Evolutionary conservation across 148 eudicot species (phyloP), one percentile per base, ranked within the genome.

Genomic region (Pharnaceum exiguum): DNA sequence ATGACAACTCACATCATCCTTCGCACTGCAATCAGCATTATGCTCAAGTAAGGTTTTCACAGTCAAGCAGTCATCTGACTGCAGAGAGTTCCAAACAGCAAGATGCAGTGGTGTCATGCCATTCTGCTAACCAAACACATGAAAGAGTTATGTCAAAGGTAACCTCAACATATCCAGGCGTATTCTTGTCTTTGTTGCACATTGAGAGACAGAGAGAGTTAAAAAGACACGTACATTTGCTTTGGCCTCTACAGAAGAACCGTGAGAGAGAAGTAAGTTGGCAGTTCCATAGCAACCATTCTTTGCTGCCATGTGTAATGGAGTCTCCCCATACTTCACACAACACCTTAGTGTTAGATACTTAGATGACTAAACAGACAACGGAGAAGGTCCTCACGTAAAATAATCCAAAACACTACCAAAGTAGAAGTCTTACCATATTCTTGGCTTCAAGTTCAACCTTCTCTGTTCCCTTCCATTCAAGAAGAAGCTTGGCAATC

Each of bases 71-170:
- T 89, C 89, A 50, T 83, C 83, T 30, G 82, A 74, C 54, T 72
- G 63, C 57, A 86, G 88, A 27, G 96, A 83, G 69, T 89, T 82
- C 96, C 99, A 94, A 46, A 89, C 96, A 55, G 96, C 95, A 59
- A 94, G 91, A 79, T 94, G 99, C 71, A 94, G 78, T 49, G 99
- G 95, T 35, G 96, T 83, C 99, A 94, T 94, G 44, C 99, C 99
- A 82, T 94, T 94, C 99, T 93, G 82, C 75, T 75, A 5, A 29
- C 31, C 36, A 45, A 2, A 60, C 40, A 59, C 38, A 46, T 29
- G 40, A 61, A 44, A 35, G 7, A 46, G 23, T 19, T 19, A 27
- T 37, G 28, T 13, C 44, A 53, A 56, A 28, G 57, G 26, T 40
- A 46, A 7, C 38, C 38, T 6, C 12, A 35, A 25, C 47, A 51